These are phyloP conservation scores for Platanus orientalis DNA, from an alignment of 164 flowering plant species.

Conservation along the genomic window DNA sequence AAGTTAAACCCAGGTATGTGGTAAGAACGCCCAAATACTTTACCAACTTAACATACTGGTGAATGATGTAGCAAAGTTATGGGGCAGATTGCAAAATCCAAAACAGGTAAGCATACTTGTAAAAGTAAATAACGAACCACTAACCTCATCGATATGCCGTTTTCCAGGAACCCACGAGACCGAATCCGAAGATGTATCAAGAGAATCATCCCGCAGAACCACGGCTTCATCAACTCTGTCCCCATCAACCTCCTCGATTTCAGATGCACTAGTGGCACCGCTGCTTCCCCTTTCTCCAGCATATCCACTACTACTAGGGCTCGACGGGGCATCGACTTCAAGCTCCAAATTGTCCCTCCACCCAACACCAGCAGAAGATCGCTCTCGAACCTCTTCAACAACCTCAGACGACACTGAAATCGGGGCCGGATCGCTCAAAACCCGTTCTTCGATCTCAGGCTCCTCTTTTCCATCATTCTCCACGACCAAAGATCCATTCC, in stretches of 20 bases:
- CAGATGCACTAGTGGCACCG: constrained; percentile 42
- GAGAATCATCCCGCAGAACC: not conserved
- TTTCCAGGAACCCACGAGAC: constrained; percentile 31
- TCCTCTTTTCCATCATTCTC: constrained; percentile 4
- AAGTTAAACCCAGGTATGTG: too few relatives aligned
- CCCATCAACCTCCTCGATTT: constrained; percentile 36
- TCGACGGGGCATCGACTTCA: constrained; percentile 43
- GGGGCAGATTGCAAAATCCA: too few relatives aligned
- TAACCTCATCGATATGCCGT: constrained; percentile 32
- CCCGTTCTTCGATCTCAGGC: constrained; percentile 11
- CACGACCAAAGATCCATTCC: constrained; percentile 7
- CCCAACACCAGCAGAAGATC: constrained; percentile 11
- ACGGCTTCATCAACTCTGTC: constrained; percentile 23
- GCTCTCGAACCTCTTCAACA: constrained; percentile 14
- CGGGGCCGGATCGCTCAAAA: not conserved
- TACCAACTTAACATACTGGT: too few relatives aligned
- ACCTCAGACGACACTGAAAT: not conserved
- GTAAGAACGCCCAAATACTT: too few relatives aligned
- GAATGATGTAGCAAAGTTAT: too few relatives aligned
- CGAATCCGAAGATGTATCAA: constrained; percentile 11
- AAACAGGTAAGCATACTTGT: too few relatives aligned
- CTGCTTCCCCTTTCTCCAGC: constrained; percentile 83
- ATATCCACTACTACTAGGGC: constrained; percentile 91
- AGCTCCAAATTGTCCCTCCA: constrained; percentile 36
- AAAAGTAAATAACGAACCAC: constrained; percentile 13